phyloP scores from a whole-genome alignment of 2,329 filamentous ascomycete genomes.

The Metarhizium brunneum region DNA sequence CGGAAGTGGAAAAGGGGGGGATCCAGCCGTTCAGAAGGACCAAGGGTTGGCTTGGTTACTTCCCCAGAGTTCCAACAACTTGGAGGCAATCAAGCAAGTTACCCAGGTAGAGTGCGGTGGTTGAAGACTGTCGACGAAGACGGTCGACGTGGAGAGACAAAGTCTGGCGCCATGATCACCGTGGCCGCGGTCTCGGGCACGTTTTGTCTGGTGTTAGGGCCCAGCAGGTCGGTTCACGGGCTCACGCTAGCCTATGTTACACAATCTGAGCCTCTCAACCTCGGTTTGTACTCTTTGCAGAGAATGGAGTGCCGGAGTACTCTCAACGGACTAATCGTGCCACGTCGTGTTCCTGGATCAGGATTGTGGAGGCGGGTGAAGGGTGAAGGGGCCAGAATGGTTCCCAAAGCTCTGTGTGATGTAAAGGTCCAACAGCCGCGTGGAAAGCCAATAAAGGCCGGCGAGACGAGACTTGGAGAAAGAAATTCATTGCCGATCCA shows the following conservation, averaged over 20 bases:
- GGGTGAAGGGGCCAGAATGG: background rate
- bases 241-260: slow-evolving; percentile 7
- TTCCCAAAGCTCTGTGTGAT: background rate
- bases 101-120: background rate
- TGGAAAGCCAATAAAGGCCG: background rate
- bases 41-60: background rate
- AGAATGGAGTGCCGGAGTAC: background rate
- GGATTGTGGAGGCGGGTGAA: background rate
- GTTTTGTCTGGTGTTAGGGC: slow-evolving; percentile 5
- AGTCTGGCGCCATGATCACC: background rate
- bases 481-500: background rate
- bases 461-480: background rate
- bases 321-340: background rate
- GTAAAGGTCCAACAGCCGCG: background rate
- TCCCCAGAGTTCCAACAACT: background rate
- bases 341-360: background rate
- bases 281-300: background rate
- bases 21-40: background rate
- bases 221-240: slow-evolving; percentile 6
- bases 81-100: background rate
- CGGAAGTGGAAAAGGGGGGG: background rate
- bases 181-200: slow-evolving; percentile 4
- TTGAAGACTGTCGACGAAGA: background rate
- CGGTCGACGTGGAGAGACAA: background rate
- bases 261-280: slow-evolving; percentile 1